Percentiles rank a stretch among this genome's conserved stretches.
phyloP scores from a whole-genome alignment of 2,329 filamentous ascomycete genomes.

The Proliferodiscus dingleyae region DNA sequence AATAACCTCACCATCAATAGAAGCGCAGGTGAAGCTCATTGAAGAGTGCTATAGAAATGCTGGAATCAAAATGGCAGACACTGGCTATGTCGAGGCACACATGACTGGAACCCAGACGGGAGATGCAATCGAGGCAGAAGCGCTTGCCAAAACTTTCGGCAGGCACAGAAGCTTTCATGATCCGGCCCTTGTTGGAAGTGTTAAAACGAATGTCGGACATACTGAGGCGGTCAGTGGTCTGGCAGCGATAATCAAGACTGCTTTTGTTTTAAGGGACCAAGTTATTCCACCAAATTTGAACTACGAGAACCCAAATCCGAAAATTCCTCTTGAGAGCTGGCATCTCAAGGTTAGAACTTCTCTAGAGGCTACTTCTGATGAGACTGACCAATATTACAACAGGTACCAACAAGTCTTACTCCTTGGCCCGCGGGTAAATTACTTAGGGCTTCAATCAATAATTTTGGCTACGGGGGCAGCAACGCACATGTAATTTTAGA shows the following conservation, averaged over 20 bases:
- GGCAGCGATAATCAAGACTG: conserved; percentile 39
- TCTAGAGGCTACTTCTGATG: conserved; percentile 11
- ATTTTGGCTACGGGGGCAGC: conserved; percentile 39
- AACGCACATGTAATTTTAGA: conserved; percentile 40
- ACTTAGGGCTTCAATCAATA: conserved; percentile 28
- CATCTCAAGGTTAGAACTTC: too few relatives aligned
- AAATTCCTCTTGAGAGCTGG: background rate
- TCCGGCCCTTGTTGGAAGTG: conserved; percentile 3
- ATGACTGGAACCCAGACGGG: conserved; percentile 11
- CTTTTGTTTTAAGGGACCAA: conserved; percentile 30
- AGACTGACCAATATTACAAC: too few relatives aligned
- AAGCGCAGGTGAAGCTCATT: conserved; percentile 34
- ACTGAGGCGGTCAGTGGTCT: conserved; percentile 40
- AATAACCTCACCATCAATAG: conserved; percentile 47
- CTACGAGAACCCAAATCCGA: conserved; percentile 1
- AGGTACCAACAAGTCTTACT: too few relatives aligned
- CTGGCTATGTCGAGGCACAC: conserved; percentile 30
- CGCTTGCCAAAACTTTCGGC: conserved; percentile 11
- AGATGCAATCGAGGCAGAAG: conserved; percentile 11
- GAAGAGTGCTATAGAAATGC: conserved; percentile 4
- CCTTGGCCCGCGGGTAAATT: conserved; percentile 23
- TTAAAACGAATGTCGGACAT: conserved; percentile 41
- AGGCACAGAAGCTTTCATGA: background rate
- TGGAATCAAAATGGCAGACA: conserved; percentile 18
- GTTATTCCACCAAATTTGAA: conserved; percentile 18